phyloP scores from a whole-genome alignment of 306 rosid genomes.

The Spatholobus suberectus region DNA sequence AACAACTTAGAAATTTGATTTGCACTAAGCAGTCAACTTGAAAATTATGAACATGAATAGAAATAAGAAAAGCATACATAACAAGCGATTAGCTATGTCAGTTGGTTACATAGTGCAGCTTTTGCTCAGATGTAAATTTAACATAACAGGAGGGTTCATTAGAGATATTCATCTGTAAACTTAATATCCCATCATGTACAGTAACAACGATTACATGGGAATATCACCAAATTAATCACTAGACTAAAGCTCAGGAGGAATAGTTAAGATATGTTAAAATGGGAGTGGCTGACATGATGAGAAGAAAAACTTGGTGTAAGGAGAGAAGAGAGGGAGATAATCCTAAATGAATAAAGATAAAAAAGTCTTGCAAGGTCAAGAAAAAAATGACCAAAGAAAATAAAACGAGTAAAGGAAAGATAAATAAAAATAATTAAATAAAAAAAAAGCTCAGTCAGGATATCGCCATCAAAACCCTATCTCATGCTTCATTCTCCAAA shows the following conservation, averaged over 20 bases:
- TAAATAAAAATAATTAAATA: no score
- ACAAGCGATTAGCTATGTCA: not conserved
- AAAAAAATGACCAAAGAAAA: constrained; percentile 37
- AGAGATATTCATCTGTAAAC: not conserved
- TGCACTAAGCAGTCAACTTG: not conserved
- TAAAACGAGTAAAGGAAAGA: no score
- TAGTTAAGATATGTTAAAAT: not conserved
- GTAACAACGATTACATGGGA: not conserved
- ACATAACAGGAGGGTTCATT: not conserved
- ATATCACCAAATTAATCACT: not conserved
- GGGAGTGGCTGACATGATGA: constrained; percentile 30
- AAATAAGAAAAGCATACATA: not conserved
- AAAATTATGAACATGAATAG: not conserved
- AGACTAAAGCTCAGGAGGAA: constrained; percentile 75
- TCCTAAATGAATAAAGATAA: fast-evolving
- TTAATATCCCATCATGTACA: not conserved
- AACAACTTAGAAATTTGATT: not conserved
- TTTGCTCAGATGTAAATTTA: not conserved
- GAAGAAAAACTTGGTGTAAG: fast-evolving
- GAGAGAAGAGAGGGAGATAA: fast-evolving
- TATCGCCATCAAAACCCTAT: constrained; percentile 53
- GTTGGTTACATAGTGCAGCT: not conserved
- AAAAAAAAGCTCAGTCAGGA: constrained; percentile 65
- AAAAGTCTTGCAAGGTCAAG: constrained; percentile 95
- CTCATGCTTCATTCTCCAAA: constrained; percentile 4